These are phyloP conservation scores for Carex pumila DNA, from an alignment of 176 grass and related monocot species.

Conservation along the genomic window DNA sequence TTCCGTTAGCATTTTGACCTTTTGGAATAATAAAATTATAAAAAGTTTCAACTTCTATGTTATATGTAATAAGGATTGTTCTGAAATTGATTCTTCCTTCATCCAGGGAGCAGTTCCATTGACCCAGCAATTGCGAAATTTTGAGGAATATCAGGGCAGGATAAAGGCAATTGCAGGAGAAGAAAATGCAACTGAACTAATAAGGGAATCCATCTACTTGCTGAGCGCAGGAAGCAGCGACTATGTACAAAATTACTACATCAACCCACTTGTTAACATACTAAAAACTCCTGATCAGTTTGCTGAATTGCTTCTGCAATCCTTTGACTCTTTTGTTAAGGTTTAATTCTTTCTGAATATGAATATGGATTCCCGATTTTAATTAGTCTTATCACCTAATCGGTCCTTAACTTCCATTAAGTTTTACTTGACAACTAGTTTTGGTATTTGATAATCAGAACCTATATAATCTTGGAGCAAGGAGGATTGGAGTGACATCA, in stretches of 20 bases:
- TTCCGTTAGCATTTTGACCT: not conserved
- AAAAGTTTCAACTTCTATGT: not conserved
- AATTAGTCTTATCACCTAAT: not conserved
- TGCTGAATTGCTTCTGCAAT: conserved; percentile 52
- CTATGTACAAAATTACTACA: conserved; percentile 95
- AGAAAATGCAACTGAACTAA: conserved; percentile 38
- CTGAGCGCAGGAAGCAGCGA: conserved; percentile 83
- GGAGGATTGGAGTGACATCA: conserved; percentile 83
- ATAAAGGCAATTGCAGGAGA: conserved; percentile 43
- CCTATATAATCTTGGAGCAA: conserved; percentile 58
- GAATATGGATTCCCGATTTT: not conserved
- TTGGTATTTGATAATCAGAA: conserved; percentile 23
- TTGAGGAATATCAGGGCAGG: conserved; percentile 58
- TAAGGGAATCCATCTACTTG: conserved; percentile 67
- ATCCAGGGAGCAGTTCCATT: conserved; percentile 64
- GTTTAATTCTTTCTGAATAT: conserved; percentile 10
- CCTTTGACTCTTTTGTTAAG: conserved; percentile 63
- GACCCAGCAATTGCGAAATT: conserved; percentile 52
- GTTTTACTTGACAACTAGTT: not conserved
- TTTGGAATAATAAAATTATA: no score
- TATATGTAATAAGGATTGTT: not conserved
- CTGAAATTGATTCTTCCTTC: not conserved
- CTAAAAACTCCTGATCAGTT: conserved; percentile 65
- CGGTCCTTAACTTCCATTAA: not conserved
- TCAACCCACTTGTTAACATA: conserved; percentile 49